Conservation (phyloP, 371 early-diverging fungal species). For the Circinella minor region DNA sequence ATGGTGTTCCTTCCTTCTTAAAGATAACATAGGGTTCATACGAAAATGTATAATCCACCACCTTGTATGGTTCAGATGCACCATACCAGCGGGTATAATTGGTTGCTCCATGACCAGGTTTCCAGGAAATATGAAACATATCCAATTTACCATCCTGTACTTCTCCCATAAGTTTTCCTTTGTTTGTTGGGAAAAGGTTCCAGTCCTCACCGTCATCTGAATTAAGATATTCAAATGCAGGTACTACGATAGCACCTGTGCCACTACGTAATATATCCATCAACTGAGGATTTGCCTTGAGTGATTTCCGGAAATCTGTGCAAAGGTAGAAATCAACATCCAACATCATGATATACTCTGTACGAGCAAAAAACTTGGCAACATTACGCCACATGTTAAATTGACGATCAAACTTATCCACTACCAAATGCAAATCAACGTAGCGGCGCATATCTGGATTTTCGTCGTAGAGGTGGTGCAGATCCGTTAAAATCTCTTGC, state of each 20-base stretch:
- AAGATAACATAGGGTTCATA: constrained; percentile 69
- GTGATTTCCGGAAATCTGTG: constrained; percentile 55
- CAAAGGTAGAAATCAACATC: constrained; percentile 69
- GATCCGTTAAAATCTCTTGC: constrained; percentile 48
- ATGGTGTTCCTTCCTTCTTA: constrained; percentile 64
- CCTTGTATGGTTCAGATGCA: constrained; percentile 49
- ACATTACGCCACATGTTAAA: constrained; percentile 74
- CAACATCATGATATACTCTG: constrained; percentile 63
- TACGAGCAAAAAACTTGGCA: constrained; percentile 64
- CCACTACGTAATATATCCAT: constrained; percentile 54
- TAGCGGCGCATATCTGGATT: constrained; percentile 57
- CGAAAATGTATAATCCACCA: constrained; percentile 59
- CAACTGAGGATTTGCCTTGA: constrained; percentile 39
- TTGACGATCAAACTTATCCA: constrained; percentile 64
- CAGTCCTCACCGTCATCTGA: constrained; percentile 61
- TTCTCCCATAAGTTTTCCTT: constrained; percentile 40
- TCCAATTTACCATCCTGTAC: constrained; percentile 53
- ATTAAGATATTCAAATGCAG: constrained; percentile 62
- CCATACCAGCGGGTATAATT: constrained; percentile 60
- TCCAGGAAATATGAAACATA: constrained; percentile 64
- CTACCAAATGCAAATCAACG: constrained; percentile 63
- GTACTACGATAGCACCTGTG: constrained; percentile 58
- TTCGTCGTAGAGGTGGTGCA: constrained; percentile 51
- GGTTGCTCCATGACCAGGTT: constrained; percentile 62
- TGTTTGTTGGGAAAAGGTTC: constrained; percentile 50